A percentile compares a stretch with the other conserved stretches of the same genome.
Conservation (phyloP, 2,329 filamentous ascomycete species). For the Ambrosiella cleistominuta region DNA sequence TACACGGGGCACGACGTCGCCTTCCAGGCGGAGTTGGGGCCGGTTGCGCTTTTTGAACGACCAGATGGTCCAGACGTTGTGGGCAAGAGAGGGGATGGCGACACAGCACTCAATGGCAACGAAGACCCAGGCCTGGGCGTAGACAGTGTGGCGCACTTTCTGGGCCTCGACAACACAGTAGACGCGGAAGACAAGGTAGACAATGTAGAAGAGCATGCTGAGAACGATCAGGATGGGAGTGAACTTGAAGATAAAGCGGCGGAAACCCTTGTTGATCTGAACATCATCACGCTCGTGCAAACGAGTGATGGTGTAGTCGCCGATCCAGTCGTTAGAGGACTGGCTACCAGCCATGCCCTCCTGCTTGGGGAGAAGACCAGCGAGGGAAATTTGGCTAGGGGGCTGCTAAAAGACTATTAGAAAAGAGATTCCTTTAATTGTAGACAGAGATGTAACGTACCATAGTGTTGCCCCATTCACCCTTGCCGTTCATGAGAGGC, state of each 20-base stretch:
- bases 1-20: conserved; percentile 33
- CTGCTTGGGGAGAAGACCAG: conserved; percentile 21
- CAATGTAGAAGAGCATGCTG: conserved; percentile 26
- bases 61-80: conserved; percentile 40
- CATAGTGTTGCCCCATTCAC: conserved; percentile 16
- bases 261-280: conserved; percentile 30
- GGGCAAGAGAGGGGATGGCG: conserved; percentile 36
- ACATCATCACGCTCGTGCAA: conserved; percentile 26
- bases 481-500: conserved; percentile 14
- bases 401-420: conserved; percentile 18
- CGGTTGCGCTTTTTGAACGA: conserved; percentile 35
- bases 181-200: conserved; percentile 34
- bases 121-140: conserved; percentile 37
- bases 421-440: not conserved
- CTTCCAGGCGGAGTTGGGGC: conserved; percentile 34
- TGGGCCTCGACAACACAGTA: conserved; percentile 35
- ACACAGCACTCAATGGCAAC: conserved; percentile 36
- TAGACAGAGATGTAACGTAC: conserved; percentile 11
- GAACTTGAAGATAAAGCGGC: conserved; percentile 23
- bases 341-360: conserved; percentile 15
- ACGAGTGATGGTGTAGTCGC: conserved; percentile 19
- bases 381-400: conserved; percentile 26
- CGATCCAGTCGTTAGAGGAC: conserved; percentile 9
- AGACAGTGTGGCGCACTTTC: conserved; percentile 22
- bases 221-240: conserved; percentile 24